These are phyloP conservation scores for Blastocystis sp. DNA, from an alignment of 352 stramenopile genomes.

Conservation along the genomic window DNA sequence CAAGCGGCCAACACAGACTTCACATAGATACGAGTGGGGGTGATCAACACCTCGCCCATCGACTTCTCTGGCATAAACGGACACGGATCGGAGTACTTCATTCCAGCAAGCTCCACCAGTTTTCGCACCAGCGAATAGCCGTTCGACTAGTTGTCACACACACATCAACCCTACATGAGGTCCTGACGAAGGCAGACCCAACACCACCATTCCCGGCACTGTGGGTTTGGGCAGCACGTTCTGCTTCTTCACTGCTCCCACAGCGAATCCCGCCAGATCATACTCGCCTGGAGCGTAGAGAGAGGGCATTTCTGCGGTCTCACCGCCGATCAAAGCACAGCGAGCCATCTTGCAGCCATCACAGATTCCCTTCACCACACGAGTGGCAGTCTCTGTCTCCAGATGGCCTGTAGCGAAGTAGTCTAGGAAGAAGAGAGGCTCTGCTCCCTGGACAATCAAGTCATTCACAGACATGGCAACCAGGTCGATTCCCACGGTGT, in stretches of 20 bases:
- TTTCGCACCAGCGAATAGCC: constrained; percentile 96
- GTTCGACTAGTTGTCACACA: constrained; percentile 86
- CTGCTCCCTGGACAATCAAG: constrained; percentile 93
- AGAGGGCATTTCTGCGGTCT: constrained; percentile 90
- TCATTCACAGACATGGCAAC: constrained; percentile 99
- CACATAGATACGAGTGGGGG: constrained; percentile 95
- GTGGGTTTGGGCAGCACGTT: constrained; percentile 76
- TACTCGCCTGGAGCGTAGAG: constrained; percentile 97
- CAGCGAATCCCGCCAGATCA: constrained; percentile 94
- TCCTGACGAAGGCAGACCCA: constrained; percentile 88
- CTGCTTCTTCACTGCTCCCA: constrained; percentile 82
- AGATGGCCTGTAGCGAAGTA: constrained; percentile 97
- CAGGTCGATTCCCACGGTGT: constrained; percentile 93
- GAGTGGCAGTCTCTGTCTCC: constrained; percentile 82
- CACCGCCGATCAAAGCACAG: constrained; percentile 88
- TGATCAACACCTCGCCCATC: constrained; percentile 86
- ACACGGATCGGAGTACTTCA: constrained; percentile 70
- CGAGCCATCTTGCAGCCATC: constrained; percentile 88
- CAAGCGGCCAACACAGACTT: constrained; percentile 74
- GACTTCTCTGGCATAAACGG: constrained; percentile 74
- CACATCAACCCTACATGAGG: background rate
- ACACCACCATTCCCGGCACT: constrained; percentile 79
- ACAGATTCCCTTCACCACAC: constrained; percentile 92
- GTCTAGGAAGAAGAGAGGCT: constrained; percentile 98
- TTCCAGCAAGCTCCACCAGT: constrained; percentile 82